Conservation (phyloP, 345 rosid genomes). For the Moringa oleifera region DNA sequence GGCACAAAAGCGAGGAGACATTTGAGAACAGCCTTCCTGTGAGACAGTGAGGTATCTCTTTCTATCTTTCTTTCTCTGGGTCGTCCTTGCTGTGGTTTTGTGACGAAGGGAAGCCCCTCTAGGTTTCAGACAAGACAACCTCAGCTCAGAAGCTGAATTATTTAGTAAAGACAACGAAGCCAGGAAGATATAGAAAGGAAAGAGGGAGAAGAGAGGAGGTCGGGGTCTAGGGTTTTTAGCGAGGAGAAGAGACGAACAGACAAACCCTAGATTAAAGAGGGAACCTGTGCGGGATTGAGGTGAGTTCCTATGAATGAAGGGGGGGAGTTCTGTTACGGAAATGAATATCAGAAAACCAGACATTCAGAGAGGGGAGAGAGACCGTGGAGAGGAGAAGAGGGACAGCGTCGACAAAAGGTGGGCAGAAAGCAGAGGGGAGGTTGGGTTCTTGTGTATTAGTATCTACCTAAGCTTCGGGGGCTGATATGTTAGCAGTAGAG, state of each 20-base stretch:
- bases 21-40: not conserved
- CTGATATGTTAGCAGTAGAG: too few relatives aligned
- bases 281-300: not conserved
- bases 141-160: not conserved
- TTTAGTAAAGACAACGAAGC: not conserved
- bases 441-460: not conserved
- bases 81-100: not conserved
- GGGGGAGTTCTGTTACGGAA: not conserved
- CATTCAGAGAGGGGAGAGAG: not conserved
- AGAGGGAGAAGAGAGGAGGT: too few relatives aligned
- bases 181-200: not conserved
- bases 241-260: not conserved
- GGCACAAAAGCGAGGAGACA: not conserved
- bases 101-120: not conserved
- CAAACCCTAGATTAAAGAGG: constrained; percentile 2
- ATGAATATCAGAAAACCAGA: too few relatives aligned
- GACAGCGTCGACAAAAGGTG: not conserved
- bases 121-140: not conserved
- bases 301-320: not conserved
- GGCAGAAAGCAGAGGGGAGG: not conserved
- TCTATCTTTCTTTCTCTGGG: too few relatives aligned
- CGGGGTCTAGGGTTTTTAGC: not conserved
- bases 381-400: not conserved
- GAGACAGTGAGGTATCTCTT: not conserved
- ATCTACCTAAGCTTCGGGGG: not conserved